Evolutionary conservation across 2,329 filamentous ascomycete species (phyloP), one percentile per base, ranked within the genome.

Genomic region (Claviceps sp.): DNA sequence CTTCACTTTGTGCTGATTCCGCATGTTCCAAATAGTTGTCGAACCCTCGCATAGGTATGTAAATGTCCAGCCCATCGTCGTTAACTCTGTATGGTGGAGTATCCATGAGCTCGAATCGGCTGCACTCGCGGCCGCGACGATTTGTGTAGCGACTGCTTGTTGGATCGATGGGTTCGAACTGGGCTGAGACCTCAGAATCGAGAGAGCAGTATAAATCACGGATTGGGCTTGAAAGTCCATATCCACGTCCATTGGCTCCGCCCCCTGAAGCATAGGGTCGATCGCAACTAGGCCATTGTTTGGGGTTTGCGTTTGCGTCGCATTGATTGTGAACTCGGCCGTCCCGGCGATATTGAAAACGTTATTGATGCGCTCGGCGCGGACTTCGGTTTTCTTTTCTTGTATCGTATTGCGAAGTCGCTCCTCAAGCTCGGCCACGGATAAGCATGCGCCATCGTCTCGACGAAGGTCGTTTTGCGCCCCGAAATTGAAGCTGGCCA

Each of bases 41-140:
- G 78, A 81, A 55, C 74, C 68, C 53, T 70, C 74, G 67, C 78
- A 82, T 17, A 71, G 62, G 56, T 77, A 81, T 3, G 68, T 71
- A 51, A 81, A 73, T 1, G 66, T 68, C 77, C 77, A 80, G 5
- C 77, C 76, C 45, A 76, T 70, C 0, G 69, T 56, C 7, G 61
- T 66, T 14, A 71, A 66, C 24, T 71, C 70, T 19, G 75, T 67
- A 17, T 73, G 66, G 19, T 72, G 67, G 30, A 74, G 62, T 2
- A 58, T 60, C 78, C 78, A 81, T 0, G 61, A 62, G 56, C 76
- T 76, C 14, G 65, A 66, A 55, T 81, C 77, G 3, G 70, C 65
- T 7, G 62, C 61, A 24, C 71, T 64, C 14, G 81, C 57, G 2
- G 66, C 63, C 11, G 59, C 60, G 37, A 73, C 64, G 54, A 82